Base-by-base conservation (phyloP, 176 grass and related monocot species). In the Carex myosuroides region DNA sequence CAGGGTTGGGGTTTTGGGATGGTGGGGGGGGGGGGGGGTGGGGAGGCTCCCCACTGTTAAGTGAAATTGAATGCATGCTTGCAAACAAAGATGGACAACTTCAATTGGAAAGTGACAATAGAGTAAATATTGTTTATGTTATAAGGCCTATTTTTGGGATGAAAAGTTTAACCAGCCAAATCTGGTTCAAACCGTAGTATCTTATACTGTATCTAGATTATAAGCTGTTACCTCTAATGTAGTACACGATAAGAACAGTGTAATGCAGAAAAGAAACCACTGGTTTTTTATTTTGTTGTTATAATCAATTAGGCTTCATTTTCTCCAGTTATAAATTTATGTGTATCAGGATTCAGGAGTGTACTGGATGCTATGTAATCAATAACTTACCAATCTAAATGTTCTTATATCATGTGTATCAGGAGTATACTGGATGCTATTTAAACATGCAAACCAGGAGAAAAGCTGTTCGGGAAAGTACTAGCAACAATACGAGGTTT, bases 381-480 rank as follows among this genome's bases (percentile, higher is more conserved):
- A 63, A 24, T 63, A 63, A 20, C 5, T 29, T 10, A 29, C 20
- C 21, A 11, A 24, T 63, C 22, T 63, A 11, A 58, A 64, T 64
- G 33, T 70, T 70, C 33, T 70, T 6, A 30, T 75, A 54, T 29
- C 20, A 29, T 30, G 12, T 26, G 21, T 18, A n/a, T 69, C 64
- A 66, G 74, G 32, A 57, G 20, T 35, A 22, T 65, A 5, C 42
- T 68, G 33, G 64, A 39, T 74, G 64, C 82, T 77, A 52, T 42
- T 68, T 91, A 81, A 89, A 57, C 64, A 98, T 95, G 95, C 91
- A 89, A 84, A 95, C 91, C 74, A 85, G 95, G 69, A 98, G 84
- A 90, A 98, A 88, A 29, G 77, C 67, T 57, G 79, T 84, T 81
- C 69, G 41, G 62, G 81, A 83, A 66, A 65, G 60, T 69, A 83